Conservation (phyloP, 2,329 filamentous ascomycete genomes). For the Thelonectria olida region DNA sequence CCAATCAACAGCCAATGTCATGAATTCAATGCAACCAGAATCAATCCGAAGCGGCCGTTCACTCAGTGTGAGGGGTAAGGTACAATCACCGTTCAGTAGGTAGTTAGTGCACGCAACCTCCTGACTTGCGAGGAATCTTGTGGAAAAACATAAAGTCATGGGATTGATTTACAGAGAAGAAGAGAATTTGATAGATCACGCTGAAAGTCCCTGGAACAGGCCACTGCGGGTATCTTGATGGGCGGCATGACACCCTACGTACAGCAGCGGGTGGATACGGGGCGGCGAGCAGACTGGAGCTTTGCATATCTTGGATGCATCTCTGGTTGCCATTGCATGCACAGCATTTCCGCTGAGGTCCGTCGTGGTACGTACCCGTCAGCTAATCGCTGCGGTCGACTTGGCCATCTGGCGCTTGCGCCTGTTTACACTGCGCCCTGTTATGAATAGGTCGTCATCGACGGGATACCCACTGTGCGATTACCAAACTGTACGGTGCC, state of each 20-base stretch:
- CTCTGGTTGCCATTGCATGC: neutral
- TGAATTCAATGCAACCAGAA: neutral
- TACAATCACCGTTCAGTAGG: too few relatives aligned
- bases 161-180: neutral
- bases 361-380: neutral
- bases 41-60: too few relatives aligned
- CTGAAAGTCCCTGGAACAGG: slow-evolving; percentile 11
- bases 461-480: too few relatives aligned
- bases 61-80: neutral
- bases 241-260: slow-evolving; percentile 20
- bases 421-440: neutral
- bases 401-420: too few relatives aligned
- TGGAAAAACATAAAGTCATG: neutral
- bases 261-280: slow-evolving; percentile 10
- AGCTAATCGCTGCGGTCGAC: neutral
- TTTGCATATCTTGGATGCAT: neutral
- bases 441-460: too few relatives aligned
- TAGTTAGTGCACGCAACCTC: neutral
- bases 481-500: neutral
- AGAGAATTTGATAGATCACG: slow-evolving; percentile 16
- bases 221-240: slow-evolving; percentile 7
- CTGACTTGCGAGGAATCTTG: slow-evolving; percentile 4
- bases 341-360: neutral
- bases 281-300: neutral
- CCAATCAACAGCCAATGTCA: neutral